These are phyloP conservation scores for Sistotremastrum suecicum DNA, from an alignment of 768 basidiomycete genomes.

Conservation along the genomic window DNA sequence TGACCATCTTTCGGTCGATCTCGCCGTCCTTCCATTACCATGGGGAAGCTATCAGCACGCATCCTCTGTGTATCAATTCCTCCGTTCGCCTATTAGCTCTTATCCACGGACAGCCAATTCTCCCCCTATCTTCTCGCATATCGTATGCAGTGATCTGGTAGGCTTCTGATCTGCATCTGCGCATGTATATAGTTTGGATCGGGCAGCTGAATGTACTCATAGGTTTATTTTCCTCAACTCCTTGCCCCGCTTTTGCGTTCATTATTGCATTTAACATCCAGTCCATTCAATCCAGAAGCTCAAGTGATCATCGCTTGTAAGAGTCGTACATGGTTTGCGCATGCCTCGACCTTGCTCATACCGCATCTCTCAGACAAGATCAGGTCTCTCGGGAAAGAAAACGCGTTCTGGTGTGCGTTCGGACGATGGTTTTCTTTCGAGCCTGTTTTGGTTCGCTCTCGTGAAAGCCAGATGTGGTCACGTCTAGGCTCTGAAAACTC, in stretches of 20 bases:
- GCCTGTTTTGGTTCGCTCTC: conserved; percentile 32
- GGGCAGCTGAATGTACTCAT: conserved; percentile 1
- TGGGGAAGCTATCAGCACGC: conserved; percentile 52
- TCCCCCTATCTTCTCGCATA: conserved; percentile 30
- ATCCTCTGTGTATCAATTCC: conserved; percentile 15
- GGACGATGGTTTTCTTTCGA: conserved; percentile 62
- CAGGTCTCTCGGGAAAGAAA: conserved; percentile 58
- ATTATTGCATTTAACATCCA: conserved; percentile 56
- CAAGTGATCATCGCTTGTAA: conserved; percentile 48
- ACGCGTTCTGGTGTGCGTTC: conserved; percentile 66
- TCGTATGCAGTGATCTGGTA: conserved; percentile 78
- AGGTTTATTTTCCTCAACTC: conserved; percentile 82
- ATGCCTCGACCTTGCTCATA: background rate
- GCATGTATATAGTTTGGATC: background rate
- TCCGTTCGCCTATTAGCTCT: background rate
- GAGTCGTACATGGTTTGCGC: conserved; percentile 1
- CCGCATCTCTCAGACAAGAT: conserved; percentile 32
- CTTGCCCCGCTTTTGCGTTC: conserved; percentile 64
- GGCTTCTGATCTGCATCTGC: conserved; percentile 14
- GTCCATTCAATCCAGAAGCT: conserved; percentile 20
- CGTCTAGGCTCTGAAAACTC: conserved; percentile 23
- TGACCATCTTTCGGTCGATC: conserved; percentile 5
- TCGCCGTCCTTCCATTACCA: conserved; percentile 43
- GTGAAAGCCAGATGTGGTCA: conserved; percentile 17
- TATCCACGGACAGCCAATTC: conserved; percentile 17